A percentile compares a stretch with the other conserved stretches of the same genome.
phyloP scores from a whole-genome alignment of 805 yeast genomes.

The Wickerhamomyces kurtzmanii region DNA sequence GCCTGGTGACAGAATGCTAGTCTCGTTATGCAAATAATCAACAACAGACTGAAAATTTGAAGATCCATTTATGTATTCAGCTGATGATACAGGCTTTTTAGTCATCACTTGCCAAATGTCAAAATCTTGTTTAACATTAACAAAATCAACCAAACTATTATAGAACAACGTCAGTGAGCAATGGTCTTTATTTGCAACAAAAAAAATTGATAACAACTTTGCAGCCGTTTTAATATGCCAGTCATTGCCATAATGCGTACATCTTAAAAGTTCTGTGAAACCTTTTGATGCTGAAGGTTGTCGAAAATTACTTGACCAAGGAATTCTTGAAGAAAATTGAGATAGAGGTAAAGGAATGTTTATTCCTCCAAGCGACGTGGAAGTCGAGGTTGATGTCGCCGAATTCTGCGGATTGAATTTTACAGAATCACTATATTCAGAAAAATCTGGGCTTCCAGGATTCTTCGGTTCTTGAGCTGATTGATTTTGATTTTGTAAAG shows the following conservation, averaged over 20 bases:
- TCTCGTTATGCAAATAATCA: too few species aligned
- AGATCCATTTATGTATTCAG: too few species aligned
- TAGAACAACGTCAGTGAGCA: conserved; percentile 37
- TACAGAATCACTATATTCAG: conserved; percentile 5
- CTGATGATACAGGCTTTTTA: conserved; percentile 7
- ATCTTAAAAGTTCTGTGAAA: too few species aligned
- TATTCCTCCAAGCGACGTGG: too few species aligned
- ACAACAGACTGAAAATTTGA: too few species aligned
- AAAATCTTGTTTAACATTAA: conserved; percentile 70
- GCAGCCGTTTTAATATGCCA: conserved; percentile 77
- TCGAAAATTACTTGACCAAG: too few species aligned
- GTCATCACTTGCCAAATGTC: conserved; percentile 62
- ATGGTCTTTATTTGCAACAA: conserved; percentile 36
- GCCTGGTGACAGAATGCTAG: too few species aligned
- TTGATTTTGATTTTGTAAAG: not conserved
- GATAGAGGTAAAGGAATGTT: too few species aligned
- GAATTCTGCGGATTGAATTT: conserved; percentile 16
- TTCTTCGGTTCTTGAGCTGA: not conserved
- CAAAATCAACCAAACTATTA: conserved; percentile 73
- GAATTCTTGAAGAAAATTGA: too few species aligned
- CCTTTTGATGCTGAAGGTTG: conserved; percentile 8
- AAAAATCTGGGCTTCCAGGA: conserved; percentile 4
- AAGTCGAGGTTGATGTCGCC: too few species aligned
- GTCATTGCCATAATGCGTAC: conserved; percentile 62
- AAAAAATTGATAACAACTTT: conserved; percentile 42